A percentile compares a stretch with the other conserved stretches of the same genome.
phyloP scores from a whole-genome alignment of 331 rosid genomes.

The Phaseolus coccineus region DNA sequence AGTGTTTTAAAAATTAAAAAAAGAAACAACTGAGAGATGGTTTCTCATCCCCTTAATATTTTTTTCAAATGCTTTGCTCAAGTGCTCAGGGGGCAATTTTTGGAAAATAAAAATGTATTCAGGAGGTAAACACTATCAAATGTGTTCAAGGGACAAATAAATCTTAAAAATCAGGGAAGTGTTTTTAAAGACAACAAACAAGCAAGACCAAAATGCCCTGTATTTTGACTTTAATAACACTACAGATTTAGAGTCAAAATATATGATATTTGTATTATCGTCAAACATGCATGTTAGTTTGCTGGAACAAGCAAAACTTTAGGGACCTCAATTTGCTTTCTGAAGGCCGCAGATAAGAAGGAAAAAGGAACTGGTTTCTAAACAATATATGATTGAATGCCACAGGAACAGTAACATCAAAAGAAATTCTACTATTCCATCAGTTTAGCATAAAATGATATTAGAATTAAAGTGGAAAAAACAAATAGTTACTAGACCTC shows the following conservation, averaged over 20 bases:
- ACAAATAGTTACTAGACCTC: slow-evolving; percentile 5
- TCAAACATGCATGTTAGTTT: not conserved
- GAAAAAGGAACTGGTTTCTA: not conserved
- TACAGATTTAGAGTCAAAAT: not conserved
- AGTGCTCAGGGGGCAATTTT: not conserved
- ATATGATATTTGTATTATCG: not conserved
- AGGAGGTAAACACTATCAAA: not conserved
- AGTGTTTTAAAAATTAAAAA: not conserved
- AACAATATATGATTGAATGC: slow-evolving; percentile 8
- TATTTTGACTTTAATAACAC: not conserved
- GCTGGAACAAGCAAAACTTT: not conserved
- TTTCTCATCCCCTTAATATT: not conserved
- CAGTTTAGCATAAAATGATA: slow-evolving; percentile 26
- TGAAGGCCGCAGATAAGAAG: slow-evolving; percentile 17
- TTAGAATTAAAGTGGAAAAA: not conserved
- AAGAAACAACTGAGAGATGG: not conserved
- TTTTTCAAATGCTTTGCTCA: not conserved
- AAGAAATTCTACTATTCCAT: slow-evolving; percentile 12
- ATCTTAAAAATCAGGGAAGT: not conserved
- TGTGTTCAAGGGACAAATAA: not conserved
- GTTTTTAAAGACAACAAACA: not conserved
- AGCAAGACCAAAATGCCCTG: not conserved
- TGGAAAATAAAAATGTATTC: not conserved
- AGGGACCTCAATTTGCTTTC: slow-evolving; percentile 10
- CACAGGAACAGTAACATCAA: not conserved